phyloP scores from a whole-genome alignment of 768 basidiomycete genomes.

The Sistotremastrum niveocremeum region DNA sequence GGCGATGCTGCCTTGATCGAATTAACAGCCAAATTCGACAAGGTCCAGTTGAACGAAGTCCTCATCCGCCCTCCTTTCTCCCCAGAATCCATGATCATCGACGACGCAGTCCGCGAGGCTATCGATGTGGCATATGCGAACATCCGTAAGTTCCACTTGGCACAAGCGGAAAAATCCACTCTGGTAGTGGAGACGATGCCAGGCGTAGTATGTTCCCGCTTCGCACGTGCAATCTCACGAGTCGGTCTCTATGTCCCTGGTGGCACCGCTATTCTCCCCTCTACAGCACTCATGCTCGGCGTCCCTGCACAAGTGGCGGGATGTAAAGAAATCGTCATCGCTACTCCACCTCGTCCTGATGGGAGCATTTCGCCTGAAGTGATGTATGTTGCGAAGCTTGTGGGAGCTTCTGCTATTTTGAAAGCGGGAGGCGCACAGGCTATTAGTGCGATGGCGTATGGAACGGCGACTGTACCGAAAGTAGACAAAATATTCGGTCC shows the following conservation, averaged over 20 bases:
- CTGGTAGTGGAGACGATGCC: conserved; percentile 94
- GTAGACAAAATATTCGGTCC: conserved; percentile 99
- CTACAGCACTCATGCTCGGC: conserved; percentile 95
- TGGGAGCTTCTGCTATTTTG: conserved; percentile 81
- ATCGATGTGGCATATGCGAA: conserved; percentile 88
- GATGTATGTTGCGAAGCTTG: conserved; percentile 86
- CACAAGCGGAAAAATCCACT: conserved; percentile 58
- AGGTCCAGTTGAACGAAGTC: conserved; percentile 53
- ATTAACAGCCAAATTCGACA: conserved; percentile 89
- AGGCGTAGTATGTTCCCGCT: conserved; percentile 90
- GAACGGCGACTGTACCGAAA: conserved; percentile 88
- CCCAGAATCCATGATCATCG: conserved; percentile 45
- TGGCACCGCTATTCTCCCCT: conserved; percentile 91
- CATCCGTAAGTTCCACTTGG: conserved; percentile 82
- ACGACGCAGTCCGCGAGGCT: conserved; percentile 54
- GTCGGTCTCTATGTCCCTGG: conserved; percentile 97
- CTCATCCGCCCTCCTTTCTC: conserved; percentile 71
- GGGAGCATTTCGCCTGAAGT: conserved; percentile 94
- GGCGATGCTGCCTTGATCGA: conserved; percentile 83
- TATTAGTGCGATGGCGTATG: conserved; percentile 91
- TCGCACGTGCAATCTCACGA: conserved; percentile 87
- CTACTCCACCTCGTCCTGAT: conserved; percentile 90
- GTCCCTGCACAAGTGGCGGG: conserved; percentile 96
- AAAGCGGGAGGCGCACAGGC: conserved; percentile 97
- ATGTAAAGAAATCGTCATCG: conserved; percentile 82